Evolutionary conservation across 495 filamentous ascomycete species (phyloP).

Genomic region (Xylaria curta): DNA sequence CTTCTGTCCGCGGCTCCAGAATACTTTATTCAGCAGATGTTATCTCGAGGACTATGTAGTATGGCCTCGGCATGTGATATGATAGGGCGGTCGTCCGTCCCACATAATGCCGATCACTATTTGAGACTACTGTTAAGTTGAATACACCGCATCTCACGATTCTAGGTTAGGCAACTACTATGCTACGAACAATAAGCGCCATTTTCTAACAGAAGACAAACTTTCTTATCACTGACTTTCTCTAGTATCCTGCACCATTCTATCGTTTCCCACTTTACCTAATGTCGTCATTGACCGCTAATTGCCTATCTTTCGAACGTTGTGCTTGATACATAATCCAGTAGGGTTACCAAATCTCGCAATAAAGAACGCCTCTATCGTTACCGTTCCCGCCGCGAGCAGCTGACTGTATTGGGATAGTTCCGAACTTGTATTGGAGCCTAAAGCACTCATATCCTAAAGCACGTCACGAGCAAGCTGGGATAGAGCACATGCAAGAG

Average conservation of each 20-base stretch:
- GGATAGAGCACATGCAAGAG: not conserved
- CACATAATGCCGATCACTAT: slow-evolving; percentile 17
- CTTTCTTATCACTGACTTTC: not conserved
- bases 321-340: not conserved
- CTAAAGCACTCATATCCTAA: not conserved
- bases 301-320: not conserved
- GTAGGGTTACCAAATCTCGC: not conserved
- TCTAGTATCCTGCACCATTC: not conserved
- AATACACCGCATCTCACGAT: not conserved
- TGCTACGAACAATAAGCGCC: not conserved
- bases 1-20: not conserved
- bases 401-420: not conserved
- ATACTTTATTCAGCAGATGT: not conserved
- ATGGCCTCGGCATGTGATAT: slow-evolving; percentile 12
- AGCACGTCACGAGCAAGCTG: not conserved
- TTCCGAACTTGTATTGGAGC: not conserved
- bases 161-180: not conserved
- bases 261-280: not conserved
- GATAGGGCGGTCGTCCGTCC: slow-evolving; percentile 9
- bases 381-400: not conserved
- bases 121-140: slow-evolving; percentile 3
- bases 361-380: not conserved
- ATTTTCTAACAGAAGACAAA: not conserved
- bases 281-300: not conserved
- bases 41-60: not conserved